Base-by-base conservation (phyloP, 805 yeast genomes). In the Brettanomyces bruxellensis region DNA sequence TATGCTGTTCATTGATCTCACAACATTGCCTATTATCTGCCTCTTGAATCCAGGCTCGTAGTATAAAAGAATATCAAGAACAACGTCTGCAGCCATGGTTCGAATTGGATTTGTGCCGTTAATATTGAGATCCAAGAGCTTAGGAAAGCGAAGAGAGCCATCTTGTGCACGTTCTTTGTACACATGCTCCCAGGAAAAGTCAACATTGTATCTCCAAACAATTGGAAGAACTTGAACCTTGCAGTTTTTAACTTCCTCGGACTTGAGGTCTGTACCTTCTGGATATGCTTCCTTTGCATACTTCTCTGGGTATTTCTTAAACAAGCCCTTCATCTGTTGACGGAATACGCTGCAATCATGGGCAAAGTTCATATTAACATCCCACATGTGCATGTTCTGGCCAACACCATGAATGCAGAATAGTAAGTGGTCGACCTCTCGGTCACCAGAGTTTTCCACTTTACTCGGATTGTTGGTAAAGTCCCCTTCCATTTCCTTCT, bases 341-440 rank as follows among this genome's bases (percentile, higher is more conserved):
- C 89, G 66, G 51, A 90, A 62, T 32, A 75, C 71, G 55, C 84
- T 86, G 34, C 88, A 77, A 35, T 89, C 89, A 59, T 89, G 95
- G 7, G 88, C 81, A 67, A 91, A 93, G 62, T 87, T 87, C 25
- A 91, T 83, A 44, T 83, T 80, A 54, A 89, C 90, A 57, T 83
- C 80, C 56, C 78, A 78, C 41, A 79, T 71, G 1, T 96, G 95
- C 44, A 93, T 67, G 14, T 81, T 77, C 64, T 91, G 99, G 2
- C 98, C 99, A 49, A 91, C 86, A 0, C 99, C 99, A 66, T 91
- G 99, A 28, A 91, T 77, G 58, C 96, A 88, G n/a, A 91, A 68
- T 1, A 90, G 78, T 51, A 91, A 66, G 60, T 75, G 78, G 42
- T 71, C 71, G 24, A 75, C 66, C n/a, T 69, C 64, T 43, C 79